Base-by-base conservation (phyloP, 208 protist species). In the Phytomonas francai region DNA sequence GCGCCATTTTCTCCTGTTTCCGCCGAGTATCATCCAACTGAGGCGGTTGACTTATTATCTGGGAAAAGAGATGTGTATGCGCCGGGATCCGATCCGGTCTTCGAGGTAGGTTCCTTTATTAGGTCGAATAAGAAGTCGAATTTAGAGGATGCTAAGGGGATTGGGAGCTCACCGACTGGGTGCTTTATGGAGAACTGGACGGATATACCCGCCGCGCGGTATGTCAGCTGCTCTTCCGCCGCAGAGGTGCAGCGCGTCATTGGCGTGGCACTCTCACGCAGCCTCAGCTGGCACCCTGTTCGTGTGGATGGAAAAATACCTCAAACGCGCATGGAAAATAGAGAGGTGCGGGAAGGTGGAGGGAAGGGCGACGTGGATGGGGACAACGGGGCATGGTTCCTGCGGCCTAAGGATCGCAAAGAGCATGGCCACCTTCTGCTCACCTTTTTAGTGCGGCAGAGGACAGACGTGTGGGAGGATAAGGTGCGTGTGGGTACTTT, bases 151-250 rank as follows among this genome's bases (percentile, higher is more conserved):
- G 9, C 39, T 45, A 7, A 11, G 19, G 22, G 45, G 22, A 25
- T 54, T 54, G 45, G 8, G 25, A 54, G 19, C 45, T 54, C 45
- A 7, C 45, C 45, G 6, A 25, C 45, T 19, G 45, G 45, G 25
- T 54, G 45, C 19, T 61, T 34, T 3, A 59, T 39, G 5, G 74
- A 74, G 59, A 29, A 61, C 49, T 71, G 70, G 6, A 69, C 70
- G 8, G 74, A 79, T 51, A 79, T 79, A 31, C 74, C 69, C 0
- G 74, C 74, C 16, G 70, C 74, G 16, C 74, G 63, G 63, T 79
- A 79, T 66, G 66, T 79, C 49, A 57, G 62, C 27, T 70, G 73
- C 61, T 12, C 25, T 27, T 74, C 70, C 8, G 3, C 65, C 1
- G 66, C 61, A 8, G 74, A 68, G 39, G 74, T 71, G 3, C 39